Evolutionary conservation across 2,329 filamentous ascomycete genomes (phyloP).

Genomic region (Fusarium sublunatum): DNA sequence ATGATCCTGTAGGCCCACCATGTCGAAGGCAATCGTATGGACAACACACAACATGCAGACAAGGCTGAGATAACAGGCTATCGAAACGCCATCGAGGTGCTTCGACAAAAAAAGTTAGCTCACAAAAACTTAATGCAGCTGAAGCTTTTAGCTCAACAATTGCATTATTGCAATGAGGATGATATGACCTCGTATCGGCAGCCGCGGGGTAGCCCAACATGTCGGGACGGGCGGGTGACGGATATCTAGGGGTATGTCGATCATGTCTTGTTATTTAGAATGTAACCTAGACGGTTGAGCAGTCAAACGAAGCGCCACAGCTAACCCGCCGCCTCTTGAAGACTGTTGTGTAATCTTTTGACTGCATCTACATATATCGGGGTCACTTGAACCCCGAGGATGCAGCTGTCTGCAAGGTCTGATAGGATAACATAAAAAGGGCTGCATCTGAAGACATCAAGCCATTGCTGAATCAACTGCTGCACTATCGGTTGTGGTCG

Average conservation of each 20-base stretch:
- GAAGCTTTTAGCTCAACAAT: conserved; percentile 18
- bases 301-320: conserved; percentile 32
- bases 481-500: conserved; percentile 22
- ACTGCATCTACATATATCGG: conserved; percentile 13
- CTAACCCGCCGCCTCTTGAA: conserved; percentile 13
- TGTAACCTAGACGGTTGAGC: conserved; percentile 35
- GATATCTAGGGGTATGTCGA: conserved; percentile 11
- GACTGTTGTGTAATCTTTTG: conserved; percentile 23
- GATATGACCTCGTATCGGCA: conserved; percentile 35
- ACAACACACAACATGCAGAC: conserved; percentile 18
- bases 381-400: conserved; percentile 22
- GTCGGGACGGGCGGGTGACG: conserved; percentile 24
- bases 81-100: conserved; percentile 14
- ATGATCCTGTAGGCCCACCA: conserved; percentile 7
- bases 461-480: conserved; percentile 18
- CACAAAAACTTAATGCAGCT: conserved; percentile 16
- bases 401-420: conserved; percentile 23
- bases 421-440: conserved; percentile 21
- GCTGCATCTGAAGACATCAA: conserved; percentile 26
- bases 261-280: conserved; percentile 23
- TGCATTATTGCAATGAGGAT: conserved; percentile 2
- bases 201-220: conserved; percentile 28
- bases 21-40: conserved; percentile 17
- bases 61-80: conserved; percentile 22
- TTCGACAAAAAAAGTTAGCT: conserved; percentile 20